These are phyloP conservation scores for Cupressus sempervirens DNA, from an alignment of 75 land plant species.

Conservation along the genomic window DNA sequence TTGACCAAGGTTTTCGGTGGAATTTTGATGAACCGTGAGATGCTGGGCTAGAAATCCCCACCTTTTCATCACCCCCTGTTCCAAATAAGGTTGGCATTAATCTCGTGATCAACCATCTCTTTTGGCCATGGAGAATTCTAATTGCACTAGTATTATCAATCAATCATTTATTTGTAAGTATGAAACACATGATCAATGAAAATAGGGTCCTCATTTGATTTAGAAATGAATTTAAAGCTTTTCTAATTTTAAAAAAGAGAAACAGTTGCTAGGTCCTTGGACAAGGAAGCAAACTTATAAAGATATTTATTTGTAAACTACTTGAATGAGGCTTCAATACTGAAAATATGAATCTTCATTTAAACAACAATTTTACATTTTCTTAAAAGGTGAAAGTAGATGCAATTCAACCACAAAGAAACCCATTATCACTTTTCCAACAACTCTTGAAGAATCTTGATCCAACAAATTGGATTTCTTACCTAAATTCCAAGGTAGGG, in stretches of 20 bases:
- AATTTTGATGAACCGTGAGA: slow-evolving; percentile 95
- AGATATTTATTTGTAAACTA: neutral
- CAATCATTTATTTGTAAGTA: neutral
- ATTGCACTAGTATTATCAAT: neutral
- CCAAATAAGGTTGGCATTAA: slow-evolving; percentile 7
- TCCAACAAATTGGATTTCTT: too few relatives aligned
- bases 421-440: neutral
- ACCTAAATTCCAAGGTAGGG: too few relatives aligned
- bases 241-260: neutral
- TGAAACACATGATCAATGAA: neutral
- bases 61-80: slow-evolving; percentile 95
- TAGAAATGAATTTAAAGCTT: neutral
- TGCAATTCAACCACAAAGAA: neutral
- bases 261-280: neutral
- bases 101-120: neutral
- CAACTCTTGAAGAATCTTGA: neutral
- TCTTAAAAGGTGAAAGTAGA: neutral
- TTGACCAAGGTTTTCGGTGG: slow-evolving; percentile 87
- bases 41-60: slow-evolving; percentile 85
- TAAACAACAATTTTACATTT: neutral
- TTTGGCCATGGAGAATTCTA: neutral
- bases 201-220: neutral
- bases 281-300: neutral
- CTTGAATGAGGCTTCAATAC: neutral
- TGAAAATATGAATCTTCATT: neutral